Percentiles rank a stretch among this genome's conserved stretches.
phyloP scores from a whole-genome alignment of 1,284 basidiomycete species.

The Cerioporus squamosus region DNA sequence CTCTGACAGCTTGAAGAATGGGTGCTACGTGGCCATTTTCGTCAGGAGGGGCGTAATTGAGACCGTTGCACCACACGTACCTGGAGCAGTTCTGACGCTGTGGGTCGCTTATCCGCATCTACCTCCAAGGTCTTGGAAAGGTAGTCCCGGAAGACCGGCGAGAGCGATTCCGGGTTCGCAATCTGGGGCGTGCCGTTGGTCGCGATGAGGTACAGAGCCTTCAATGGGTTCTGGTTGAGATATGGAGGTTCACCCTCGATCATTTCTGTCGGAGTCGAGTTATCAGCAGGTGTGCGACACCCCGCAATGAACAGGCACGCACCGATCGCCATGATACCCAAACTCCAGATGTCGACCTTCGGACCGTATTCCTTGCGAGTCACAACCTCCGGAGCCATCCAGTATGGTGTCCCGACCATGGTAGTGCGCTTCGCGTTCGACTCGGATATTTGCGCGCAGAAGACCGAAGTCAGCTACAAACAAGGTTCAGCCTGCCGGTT shows the following conservation, averaged over 20 bases:
- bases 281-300: conserved; percentile 4
- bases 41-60: background rate
- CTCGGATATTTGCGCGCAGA: conserved; percentile 97
- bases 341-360: conserved; percentile 98
- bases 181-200: conserved; percentile 99
- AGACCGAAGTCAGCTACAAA: conserved; percentile 93
- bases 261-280: conserved; percentile 73
- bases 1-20: conserved; percentile 89
- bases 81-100: conserved; percentile 81
- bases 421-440: conserved; percentile 94
- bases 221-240: conserved; percentile 94
- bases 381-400: conserved; percentile 99
- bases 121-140: conserved; percentile 91
- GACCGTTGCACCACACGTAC: conserved; percentile 42
- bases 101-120: conserved; percentile 91
- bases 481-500: background rate
- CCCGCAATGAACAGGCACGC: conserved; percentile 12
- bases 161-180: conserved; percentile 92
- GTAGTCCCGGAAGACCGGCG: conserved; percentile 89
- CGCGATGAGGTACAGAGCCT: conserved; percentile 95
- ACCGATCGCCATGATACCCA: conserved; percentile 99
- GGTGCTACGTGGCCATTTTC: conserved; percentile 55
- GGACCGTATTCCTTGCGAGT: conserved; percentile 98
- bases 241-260: conserved; percentile 99
- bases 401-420: conserved; percentile 99